Conservation (phyloP, 192 early-diverging fungal genomes). For the Umbelopsis vinacea region DNA sequence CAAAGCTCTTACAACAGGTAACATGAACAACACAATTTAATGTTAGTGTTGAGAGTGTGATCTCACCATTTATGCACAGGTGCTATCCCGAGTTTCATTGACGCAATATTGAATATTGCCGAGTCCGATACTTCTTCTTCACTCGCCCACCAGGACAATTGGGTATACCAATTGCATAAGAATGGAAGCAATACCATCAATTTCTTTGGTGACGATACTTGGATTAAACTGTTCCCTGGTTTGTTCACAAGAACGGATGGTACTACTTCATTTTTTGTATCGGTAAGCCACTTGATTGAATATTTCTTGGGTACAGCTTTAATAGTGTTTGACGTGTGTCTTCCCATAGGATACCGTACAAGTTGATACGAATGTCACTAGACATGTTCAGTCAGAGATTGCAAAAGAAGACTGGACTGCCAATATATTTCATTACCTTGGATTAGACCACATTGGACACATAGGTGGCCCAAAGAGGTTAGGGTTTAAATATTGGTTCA, state of each 20-base stretch:
- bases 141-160: constrained; percentile 70
- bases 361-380: constrained; percentile 75
- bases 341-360: constrained; percentile 69
- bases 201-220: constrained; percentile 96
- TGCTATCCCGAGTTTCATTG: constrained; percentile 79
- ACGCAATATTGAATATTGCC: constrained; percentile 82
- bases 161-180: constrained; percentile 65
- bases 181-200: constrained; percentile 57
- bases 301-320: constrained; percentile 60
- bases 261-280: constrained; percentile 69
- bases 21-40: not conserved
- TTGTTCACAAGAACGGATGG: constrained; percentile 64
- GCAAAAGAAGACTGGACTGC: constrained; percentile 66
- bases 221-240: constrained; percentile 85
- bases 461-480: constrained; percentile 63
- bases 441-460: constrained; percentile 85
- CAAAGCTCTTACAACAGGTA: constrained; percentile 80
- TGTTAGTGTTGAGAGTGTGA: not conserved
- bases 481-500: not conserved
- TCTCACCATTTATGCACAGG: constrained; percentile 35
- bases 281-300: constrained; percentile 74
- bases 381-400: constrained; percentile 64
- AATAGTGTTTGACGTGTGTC: constrained; percentile 35
- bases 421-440: constrained; percentile 78
- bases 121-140: constrained; percentile 70